These are phyloP conservation scores for Phyllosticta citrichinensis DNA, from an alignment of 2,329 filamentous ascomycete genomes.

Conservation along the genomic window DNA sequence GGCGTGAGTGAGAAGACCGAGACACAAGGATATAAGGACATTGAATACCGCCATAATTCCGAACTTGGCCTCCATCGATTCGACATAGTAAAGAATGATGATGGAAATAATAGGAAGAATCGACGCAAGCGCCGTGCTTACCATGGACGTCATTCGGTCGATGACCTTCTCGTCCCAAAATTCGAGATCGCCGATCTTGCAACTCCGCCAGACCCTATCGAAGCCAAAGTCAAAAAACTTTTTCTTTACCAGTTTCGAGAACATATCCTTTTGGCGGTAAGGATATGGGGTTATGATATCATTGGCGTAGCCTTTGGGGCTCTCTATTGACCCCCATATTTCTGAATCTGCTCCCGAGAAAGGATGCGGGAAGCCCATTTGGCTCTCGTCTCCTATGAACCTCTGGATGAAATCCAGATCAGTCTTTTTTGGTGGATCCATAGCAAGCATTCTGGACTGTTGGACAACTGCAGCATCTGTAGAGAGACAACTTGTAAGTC, in stretches of 20 bases:
- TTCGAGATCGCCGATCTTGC: too few species aligned
- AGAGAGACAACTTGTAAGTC: not conserved
- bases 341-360: not conserved
- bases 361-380: not conserved
- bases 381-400: conserved; percentile 6
- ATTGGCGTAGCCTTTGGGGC: not conserved
- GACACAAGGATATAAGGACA: not conserved
- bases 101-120: not conserved
- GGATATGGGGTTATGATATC: not conserved
- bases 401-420: conserved; percentile 13
- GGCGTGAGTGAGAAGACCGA: not conserved
- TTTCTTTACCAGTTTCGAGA: too few species aligned
- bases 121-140: not conserved
- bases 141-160: not conserved
- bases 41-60: conserved; percentile 1
- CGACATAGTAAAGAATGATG: not conserved
- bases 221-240: too few species aligned
- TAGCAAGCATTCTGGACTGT: conserved; percentile 8
- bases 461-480: conserved; percentile 11
- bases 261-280: too few species aligned
- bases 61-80: not conserved
- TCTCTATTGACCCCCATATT: not conserved
- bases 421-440: conserved; percentile 2
- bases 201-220: too few species aligned
- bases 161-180: too few species aligned